Evolutionary conservation across 345 rosid species (phyloP), one percentile per base, ranked within the genome.

Genomic region (Euphorbia lathyris): DNA sequence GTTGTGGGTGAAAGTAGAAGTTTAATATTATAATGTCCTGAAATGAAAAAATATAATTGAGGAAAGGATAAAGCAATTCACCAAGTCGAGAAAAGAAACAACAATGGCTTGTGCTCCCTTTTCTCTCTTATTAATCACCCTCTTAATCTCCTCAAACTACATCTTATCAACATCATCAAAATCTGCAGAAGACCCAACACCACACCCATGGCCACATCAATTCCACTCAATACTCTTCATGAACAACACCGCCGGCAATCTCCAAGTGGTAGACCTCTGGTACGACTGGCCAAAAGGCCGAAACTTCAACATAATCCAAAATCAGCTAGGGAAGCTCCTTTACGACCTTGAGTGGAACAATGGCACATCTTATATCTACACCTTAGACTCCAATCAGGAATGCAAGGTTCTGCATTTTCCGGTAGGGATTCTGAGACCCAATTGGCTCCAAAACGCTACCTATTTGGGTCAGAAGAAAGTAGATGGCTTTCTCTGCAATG

Each of bases 331-430:
- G 0, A 76, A 74, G 70, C 79, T 86, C 11, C 53, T 58, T 7
- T 89, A 82, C 62, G 90, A 86, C 68, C 83, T 86, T 10, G 90
- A 86, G 50, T 86, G 94, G 94, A 74, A 85, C 67, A 89, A 86
- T 13, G 91, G 90, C 34, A 86, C 88, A 0, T 87, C 90, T 34
- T 86, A 77, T 51, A 0, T 76, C 63, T 89, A 86, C 83, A 72
- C 86, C 0, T 45, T 85, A 58, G 89, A 82, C 59, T 74, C 82
- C 9, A 66, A 73, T 2, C 63, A 52, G 62, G 76, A 79, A 19
- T 86, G 91, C 79, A 73, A 78, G 22, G 57, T 76, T 64, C 27
- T 66, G 75, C 83, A 83, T 47, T 81, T 86, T 53, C 77, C 81
- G 19, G 88, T 89, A 0, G 78, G 88, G 23, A 65, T 74, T 53